These are phyloP conservation scores for Zangia roseola DNA, from an alignment of 768 basidiomycete genomes.

Conservation along the genomic window DNA sequence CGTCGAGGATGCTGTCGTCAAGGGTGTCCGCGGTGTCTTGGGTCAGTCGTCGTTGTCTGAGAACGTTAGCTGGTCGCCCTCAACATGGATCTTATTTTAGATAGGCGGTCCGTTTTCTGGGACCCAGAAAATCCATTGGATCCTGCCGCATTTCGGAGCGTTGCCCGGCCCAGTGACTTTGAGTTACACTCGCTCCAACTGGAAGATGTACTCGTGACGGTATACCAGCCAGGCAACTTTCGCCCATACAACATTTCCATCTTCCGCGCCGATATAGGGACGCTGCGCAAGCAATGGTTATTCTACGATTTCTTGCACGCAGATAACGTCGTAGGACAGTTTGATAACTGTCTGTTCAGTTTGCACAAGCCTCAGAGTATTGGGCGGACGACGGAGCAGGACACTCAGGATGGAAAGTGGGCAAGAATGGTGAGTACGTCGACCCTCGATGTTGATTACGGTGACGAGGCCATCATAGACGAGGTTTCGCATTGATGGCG, in stretches of 20 bases:
- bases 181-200: constrained; percentile 86
- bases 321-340: constrained; percentile 94
- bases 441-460: neutral
- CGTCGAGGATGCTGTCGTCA: constrained; percentile 89
- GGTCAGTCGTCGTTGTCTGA: constrained; percentile 46
- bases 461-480: constrained; percentile 49
- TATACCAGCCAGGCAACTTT: constrained; percentile 92
- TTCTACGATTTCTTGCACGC: constrained; percentile 92
- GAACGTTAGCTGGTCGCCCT: neutral
- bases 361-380: constrained; percentile 96
- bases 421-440: constrained; percentile 71
- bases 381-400: constrained; percentile 84
- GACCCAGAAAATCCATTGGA: constrained; percentile 80
- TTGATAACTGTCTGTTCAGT: constrained; percentile 97
- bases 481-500: constrained; percentile 93
- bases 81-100: constrained; percentile 39
- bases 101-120: constrained; percentile 84
- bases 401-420: constrained; percentile 81
- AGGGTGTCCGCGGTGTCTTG: constrained; percentile 90
- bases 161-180: constrained; percentile 79
- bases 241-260: constrained; percentile 90
- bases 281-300: constrained; percentile 88
- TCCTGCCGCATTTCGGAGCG: constrained; percentile 79
- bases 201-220: constrained; percentile 90
- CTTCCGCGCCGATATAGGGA: constrained; percentile 85